A percentile compares a stretch with the other conserved stretches of the same genome.
Evolutionary conservation across 495 filamentous ascomycete genomes (phyloP).

Genomic region (Chlorociboria aeruginascens): DNA sequence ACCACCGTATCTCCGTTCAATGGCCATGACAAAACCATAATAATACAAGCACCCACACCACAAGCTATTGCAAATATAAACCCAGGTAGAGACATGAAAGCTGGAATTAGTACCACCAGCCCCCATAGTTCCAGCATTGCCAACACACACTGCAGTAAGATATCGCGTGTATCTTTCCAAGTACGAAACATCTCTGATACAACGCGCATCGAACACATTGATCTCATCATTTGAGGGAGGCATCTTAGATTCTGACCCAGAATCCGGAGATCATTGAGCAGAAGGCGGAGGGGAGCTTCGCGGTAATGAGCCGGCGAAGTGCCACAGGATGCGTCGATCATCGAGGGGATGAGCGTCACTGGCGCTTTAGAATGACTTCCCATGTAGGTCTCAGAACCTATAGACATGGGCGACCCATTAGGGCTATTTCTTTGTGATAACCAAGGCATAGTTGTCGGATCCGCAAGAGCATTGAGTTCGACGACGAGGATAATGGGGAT

Average conservation of each 20-base stretch:
- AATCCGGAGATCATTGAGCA: slow-evolving; percentile 19
- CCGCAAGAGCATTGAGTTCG: background rate
- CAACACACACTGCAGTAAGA: background rate
- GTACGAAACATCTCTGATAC: background rate
- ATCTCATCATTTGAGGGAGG: slow-evolving; percentile 3
- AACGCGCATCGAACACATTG: background rate
- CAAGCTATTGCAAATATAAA: slow-evolving; percentile 18
- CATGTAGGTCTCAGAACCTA: too few species aligned
- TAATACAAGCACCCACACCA: slow-evolving; percentile 6
- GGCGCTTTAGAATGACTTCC: background rate
- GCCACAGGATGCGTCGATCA: slow-evolving; percentile 26
- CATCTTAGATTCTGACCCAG: slow-evolving; percentile 15
- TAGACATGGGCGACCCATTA: too few species aligned
- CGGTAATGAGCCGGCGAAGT: slow-evolving; percentile 23
- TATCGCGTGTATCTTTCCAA: background rate
- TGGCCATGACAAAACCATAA: slow-evolving; percentile 18
- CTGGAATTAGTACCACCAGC: background rate
- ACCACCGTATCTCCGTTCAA: slow-evolving; percentile 18
- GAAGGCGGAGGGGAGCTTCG: slow-evolving; percentile 9
- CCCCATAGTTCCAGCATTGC: background rate
- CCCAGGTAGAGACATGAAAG: background rate
- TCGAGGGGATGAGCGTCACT: slow-evolving; percentile 24
- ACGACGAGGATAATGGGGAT: background rate
- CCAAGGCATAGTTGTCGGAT: background rate
- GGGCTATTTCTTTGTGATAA: background rate